phyloP scores from a whole-genome alignment of 768 basidiomycete species.

The Panaeolus cyanescens region DNA sequence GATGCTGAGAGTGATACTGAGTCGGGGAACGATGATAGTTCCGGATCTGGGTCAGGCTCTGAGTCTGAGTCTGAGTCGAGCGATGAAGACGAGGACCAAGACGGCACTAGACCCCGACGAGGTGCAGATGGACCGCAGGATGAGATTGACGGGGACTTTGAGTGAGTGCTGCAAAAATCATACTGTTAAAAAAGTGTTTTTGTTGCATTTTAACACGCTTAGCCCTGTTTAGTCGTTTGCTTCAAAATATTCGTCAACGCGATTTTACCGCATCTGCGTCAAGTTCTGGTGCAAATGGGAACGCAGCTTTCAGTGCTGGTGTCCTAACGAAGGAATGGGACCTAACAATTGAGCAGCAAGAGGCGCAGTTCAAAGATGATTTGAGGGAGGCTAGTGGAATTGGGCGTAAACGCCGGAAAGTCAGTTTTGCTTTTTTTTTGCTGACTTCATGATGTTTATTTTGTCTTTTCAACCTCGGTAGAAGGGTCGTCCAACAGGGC shows the following conservation, averaged over 20 bases:
- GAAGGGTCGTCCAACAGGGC: constrained; percentile 49
- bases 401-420: constrained; percentile 56
- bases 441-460: not conserved
- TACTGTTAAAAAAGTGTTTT: not conserved
- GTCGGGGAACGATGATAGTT: too few relatives aligned
- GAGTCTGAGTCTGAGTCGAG: too few relatives aligned
- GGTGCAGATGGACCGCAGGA: constrained; percentile 19
- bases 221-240: constrained; percentile 55
- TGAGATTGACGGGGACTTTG: constrained; percentile 64
- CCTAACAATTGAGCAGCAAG: constrained; percentile 65
- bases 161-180: constrained; percentile 30
- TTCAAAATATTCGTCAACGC: constrained; percentile 61
- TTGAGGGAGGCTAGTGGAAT: constrained; percentile 75
- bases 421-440: constrained; percentile 23
- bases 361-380: constrained; percentile 73
- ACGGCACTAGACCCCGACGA: not conserved
- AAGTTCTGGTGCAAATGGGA: not conserved
- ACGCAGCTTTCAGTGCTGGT: constrained; percentile 25
- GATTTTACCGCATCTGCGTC: constrained; percentile 44
- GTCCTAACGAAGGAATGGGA: constrained; percentile 74
- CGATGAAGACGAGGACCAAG: not conserved
- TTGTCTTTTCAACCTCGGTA: not conserved
- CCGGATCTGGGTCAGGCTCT: too few relatives aligned
- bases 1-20: too few relatives aligned
- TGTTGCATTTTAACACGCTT: not conserved